Evolutionary conservation across 345 rosid genomes (phyloP).

Genomic region (Anacardium occidentale): DNA sequence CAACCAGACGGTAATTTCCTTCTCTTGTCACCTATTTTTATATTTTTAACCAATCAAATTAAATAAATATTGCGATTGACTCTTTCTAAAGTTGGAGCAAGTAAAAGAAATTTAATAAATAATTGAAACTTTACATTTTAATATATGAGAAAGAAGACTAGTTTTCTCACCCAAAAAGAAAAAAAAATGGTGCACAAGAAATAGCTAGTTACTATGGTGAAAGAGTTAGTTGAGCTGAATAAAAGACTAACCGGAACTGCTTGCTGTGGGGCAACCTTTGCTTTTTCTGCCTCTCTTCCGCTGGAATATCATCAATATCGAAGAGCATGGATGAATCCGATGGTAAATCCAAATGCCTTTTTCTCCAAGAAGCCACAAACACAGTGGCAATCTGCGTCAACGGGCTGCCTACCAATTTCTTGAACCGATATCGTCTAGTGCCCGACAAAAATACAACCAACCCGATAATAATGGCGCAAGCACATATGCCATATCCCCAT

Average conservation of each 20-base stretch:
- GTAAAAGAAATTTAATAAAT: too few relatives aligned
- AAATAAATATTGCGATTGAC: background rate
- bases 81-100: background rate
- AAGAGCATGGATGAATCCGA: conserved; percentile 51
- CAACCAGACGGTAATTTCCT: conserved; percentile 3
- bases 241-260: conserved; percentile 60
- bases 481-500: conserved; percentile 92
- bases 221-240: background rate
- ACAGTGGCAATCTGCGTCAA: conserved; percentile 83
- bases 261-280: conserved; percentile 70
- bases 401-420: conserved; percentile 87
- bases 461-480: conserved; percentile 61
- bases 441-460: conserved; percentile 64
- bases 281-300: conserved; percentile 53
- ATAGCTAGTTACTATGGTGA: background rate
- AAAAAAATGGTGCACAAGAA: background rate
- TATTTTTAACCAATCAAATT: background rate
- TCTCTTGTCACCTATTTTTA: background rate
- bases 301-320: conserved; percentile 52
- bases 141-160: background rate
- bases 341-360: conserved; percentile 54
- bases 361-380: conserved; percentile 63
- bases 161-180: background rate
- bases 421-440: conserved; percentile 77
- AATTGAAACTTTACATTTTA: background rate